Percentiles rank a stretch among this genome's conserved stretches.
Evolutionary conservation across 805 yeast genomes (phyloP).

Genomic region (Lipomyces sp.): DNA sequence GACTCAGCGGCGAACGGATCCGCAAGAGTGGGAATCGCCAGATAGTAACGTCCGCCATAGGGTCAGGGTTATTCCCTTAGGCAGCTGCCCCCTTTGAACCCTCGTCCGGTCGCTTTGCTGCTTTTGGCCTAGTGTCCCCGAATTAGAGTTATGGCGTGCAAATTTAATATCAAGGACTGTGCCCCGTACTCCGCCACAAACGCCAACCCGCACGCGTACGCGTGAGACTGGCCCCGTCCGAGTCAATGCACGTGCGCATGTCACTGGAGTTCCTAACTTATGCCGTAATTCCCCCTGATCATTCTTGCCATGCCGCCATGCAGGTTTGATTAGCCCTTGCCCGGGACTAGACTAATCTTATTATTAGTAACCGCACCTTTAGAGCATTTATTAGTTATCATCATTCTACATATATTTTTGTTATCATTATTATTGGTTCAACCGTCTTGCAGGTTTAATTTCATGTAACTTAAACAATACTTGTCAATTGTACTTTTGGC

Average conservation of each 20-base stretch:
- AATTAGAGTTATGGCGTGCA: neutral
- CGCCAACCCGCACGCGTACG: neutral
- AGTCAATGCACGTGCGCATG: neutral
- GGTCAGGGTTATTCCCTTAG: constrained; percentile 27
- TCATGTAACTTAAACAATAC: no score
- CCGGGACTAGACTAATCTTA: no score
- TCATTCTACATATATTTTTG: neutral
- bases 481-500: no score
- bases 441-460: no score
- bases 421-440: neutral
- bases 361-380: no score
- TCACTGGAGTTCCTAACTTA: neutral
- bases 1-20: neutral
- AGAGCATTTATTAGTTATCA: neutral
- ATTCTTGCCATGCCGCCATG: neutral
- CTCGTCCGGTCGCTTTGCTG: neutral
- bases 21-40: constrained; percentile 28
- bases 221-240: neutral
- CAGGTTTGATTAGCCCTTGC: neutral
- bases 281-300: neutral
- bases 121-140: neutral
- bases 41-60: constrained; percentile 30
- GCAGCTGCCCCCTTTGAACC: neutral
- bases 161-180: neutral
- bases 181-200: neutral